These are phyloP conservation scores for Ophiostoma australiae DNA, from an alignment of 2,329 filamentous ascomycete genomes.

Conservation along the genomic window DNA sequence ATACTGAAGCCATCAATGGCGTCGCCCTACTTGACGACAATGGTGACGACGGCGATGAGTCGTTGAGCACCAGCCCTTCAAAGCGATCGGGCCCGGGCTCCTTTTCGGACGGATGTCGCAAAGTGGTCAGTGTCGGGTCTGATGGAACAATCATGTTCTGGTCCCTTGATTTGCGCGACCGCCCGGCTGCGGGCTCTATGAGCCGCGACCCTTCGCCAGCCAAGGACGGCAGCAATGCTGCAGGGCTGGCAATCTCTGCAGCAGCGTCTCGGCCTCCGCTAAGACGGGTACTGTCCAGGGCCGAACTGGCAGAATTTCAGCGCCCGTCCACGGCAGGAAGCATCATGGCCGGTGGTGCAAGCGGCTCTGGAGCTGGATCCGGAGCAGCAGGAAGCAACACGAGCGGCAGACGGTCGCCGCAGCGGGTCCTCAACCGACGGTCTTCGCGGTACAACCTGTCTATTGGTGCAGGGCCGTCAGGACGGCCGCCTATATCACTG, in stretches of 20 bases:
- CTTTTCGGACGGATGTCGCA: conserved; percentile 39
- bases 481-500: conserved; percentile 40
- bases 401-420: conserved; percentile 50
- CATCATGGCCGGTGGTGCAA: conserved; percentile 9
- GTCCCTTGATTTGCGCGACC: conserved; percentile 51
- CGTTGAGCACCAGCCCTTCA: conserved; percentile 9
- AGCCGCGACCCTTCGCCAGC: conserved; percentile 42
- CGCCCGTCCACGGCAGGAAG: conserved; percentile 41
- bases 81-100: background rate
- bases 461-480: conserved; percentile 27
- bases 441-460: conserved; percentile 49
- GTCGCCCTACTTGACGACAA: conserved; percentile 64
- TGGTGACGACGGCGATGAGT: conserved; percentile 34
- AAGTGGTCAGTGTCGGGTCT: conserved; percentile 67
- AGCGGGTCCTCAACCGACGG: conserved; percentile 50
- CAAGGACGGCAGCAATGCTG: conserved; percentile 39
- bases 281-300: conserved; percentile 78
- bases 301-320: conserved; percentile 78
- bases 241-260: background rate
- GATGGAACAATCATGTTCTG: conserved; percentile 84
- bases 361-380: background rate
- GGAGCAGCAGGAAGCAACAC: conserved; percentile 9
- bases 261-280: conserved; percentile 65
- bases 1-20: conserved; percentile 89
- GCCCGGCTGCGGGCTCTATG: conserved; percentile 31